These are phyloP conservation scores for Sarocladiaceae sp. DNA, from an alignment of 2,329 filamentous ascomycete genomes.

Conservation along the genomic window DNA sequence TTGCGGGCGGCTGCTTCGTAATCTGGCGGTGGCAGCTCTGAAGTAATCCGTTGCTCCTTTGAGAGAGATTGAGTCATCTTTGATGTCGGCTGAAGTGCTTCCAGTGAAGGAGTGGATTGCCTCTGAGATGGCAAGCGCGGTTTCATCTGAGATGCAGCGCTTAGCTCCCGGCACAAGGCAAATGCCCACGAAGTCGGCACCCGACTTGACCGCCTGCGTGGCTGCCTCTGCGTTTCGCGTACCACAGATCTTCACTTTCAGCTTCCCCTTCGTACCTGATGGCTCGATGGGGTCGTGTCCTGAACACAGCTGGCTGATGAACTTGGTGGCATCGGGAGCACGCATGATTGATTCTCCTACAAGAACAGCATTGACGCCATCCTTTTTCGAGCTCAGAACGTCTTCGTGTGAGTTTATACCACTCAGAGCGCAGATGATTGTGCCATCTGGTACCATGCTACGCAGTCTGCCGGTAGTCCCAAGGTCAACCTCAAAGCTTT, in stretches of 20 bases:
- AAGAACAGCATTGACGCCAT: slow-evolving; percentile 87
- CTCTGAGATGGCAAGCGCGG: slow-evolving; percentile 74
- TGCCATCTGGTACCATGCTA: slow-evolving; percentile 78
- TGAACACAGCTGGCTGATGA: slow-evolving; percentile 81
- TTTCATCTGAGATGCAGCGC: slow-evolving; percentile 74
- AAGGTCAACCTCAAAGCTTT: slow-evolving; percentile 94
- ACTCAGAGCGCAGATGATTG: slow-evolving; percentile 88
- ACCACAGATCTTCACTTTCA: slow-evolving; percentile 92
- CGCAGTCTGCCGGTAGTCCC: slow-evolving; percentile 86
- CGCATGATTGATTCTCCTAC: slow-evolving; percentile 97
- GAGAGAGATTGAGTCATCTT: slow-evolving; percentile 21
- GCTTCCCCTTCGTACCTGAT: slow-evolving; percentile 30
- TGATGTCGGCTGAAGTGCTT: slow-evolving; percentile 28
- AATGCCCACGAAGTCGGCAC: slow-evolving; percentile 90
- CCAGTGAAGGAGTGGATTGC: slow-evolving; percentile 66
- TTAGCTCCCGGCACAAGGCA: slow-evolving; percentile 81
- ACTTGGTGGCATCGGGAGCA: slow-evolving; percentile 73
- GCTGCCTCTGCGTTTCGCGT: slow-evolving; percentile 81
- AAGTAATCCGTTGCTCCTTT: slow-evolving; percentile 65
- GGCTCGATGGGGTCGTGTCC: slow-evolving; percentile 30
- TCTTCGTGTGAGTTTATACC: slow-evolving; percentile 89
- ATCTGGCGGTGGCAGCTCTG: slow-evolving; percentile 41
- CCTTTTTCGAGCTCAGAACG: slow-evolving; percentile 80
- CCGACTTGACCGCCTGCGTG: slow-evolving; percentile 73
- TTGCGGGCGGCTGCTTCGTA: slow-evolving; percentile 59